Evolutionary conservation across 2,329 filamentous ascomycete species (phyloP).

Genomic region (Xylariomycetidae sp.): DNA sequence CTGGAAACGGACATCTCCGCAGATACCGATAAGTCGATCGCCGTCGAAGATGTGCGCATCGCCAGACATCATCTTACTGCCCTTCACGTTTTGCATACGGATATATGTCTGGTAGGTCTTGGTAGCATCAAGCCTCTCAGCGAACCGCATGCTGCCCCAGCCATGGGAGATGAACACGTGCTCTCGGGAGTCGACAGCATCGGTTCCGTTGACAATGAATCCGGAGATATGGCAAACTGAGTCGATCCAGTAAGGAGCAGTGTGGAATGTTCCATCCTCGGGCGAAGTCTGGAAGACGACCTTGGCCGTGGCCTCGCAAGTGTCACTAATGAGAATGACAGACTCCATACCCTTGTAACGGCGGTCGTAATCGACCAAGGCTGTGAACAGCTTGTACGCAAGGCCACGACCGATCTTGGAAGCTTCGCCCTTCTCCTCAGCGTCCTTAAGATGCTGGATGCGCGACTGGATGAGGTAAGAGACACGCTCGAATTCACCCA

Average conservation of each 20-base stretch:
- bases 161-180: constrained; percentile 55
- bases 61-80: constrained; percentile 44
- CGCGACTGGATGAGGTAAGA: constrained; percentile 63
- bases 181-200: constrained; percentile 47
- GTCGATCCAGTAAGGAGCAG: constrained; percentile 54
- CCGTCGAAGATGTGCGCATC: constrained; percentile 51
- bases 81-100: constrained; percentile 49
- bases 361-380: constrained; percentile 50
- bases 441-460: constrained; percentile 51
- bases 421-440: constrained; percentile 58
- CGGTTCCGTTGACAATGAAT: constrained; percentile 55
- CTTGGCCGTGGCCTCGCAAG: constrained; percentile 46
- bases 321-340: constrained; percentile 49
- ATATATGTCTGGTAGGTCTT: constrained; percentile 52
- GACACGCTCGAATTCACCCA: constrained; percentile 59
- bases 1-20: constrained; percentile 58
- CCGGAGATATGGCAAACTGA: constrained; percentile 53
- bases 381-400: constrained; percentile 65
- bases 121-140: constrained; percentile 35
- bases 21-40: constrained; percentile 41
- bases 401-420: constrained; percentile 69
- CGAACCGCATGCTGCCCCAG: constrained; percentile 48
- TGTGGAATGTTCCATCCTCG: constrained; percentile 47
- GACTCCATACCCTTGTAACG: constrained; percentile 54
- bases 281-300: constrained; percentile 43